These are phyloP conservation scores for Catunica adiposa DNA, from an alignment of 2,329 filamentous ascomycete genomes.

Conservation along the genomic window DNA sequence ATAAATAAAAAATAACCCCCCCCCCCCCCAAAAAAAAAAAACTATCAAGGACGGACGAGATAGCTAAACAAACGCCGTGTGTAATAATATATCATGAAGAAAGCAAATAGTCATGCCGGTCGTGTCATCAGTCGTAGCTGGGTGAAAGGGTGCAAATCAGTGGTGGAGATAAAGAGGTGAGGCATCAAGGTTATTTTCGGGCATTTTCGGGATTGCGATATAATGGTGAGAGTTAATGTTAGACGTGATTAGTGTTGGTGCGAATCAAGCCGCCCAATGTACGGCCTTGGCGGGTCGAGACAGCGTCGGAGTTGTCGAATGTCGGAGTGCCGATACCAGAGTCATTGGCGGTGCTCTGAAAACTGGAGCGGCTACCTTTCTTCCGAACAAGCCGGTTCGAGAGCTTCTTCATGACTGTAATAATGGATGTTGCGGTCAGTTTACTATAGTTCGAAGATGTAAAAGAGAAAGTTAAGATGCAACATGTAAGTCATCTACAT, in stretches of 20 bases:
- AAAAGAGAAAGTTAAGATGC: neutral
- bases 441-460: neutral
- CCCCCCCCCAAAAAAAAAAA: too few species aligned
- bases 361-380: constrained; percentile 7
- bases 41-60: neutral
- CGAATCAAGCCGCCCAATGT: constrained; percentile 7
- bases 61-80: constrained; percentile 8
- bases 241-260: neutral
- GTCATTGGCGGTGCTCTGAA: constrained; percentile 12
- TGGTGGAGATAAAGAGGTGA: neutral
- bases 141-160: neutral
- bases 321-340: constrained; percentile 13
- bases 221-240: neutral
- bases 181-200: neutral
- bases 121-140: constrained; percentile 13
- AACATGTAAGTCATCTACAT: neutral
- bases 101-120: constrained; percentile 12
- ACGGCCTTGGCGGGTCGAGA: constrained; percentile 6
- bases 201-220: neutral
- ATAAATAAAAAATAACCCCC: too few species aligned
- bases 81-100: constrained; percentile 10
- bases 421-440: neutral
- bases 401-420: constrained; percentile 15
- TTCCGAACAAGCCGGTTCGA: constrained; percentile 5
- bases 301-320: constrained; percentile 6